Percentiles rank a stretch among this genome's conserved stretches.
Conservation (phyloP, 169 alveolate genomes). For the Cryptosporidium andersoni region DNA sequence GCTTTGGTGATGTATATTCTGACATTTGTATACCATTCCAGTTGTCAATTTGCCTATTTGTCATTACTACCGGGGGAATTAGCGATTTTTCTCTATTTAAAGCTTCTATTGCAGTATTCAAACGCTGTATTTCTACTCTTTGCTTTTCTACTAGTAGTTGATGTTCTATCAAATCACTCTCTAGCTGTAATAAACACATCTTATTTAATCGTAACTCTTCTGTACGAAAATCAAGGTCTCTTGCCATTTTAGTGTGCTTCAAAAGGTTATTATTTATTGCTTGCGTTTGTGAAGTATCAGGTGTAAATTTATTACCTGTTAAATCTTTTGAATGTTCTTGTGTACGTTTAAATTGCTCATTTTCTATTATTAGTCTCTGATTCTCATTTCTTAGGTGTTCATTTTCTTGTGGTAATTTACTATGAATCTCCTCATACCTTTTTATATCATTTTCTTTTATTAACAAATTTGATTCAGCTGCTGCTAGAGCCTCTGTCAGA, state of each 20-base stretch:
- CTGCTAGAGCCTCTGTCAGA: constrained; percentile 65
- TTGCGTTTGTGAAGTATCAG: constrained; percentile 39
- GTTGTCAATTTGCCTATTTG: constrained; percentile 34
- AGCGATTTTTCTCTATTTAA: constrained; percentile 65
- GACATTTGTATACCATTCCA: background rate
- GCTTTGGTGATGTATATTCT: constrained; percentile 27
- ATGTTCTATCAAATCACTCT: constrained; percentile 61
- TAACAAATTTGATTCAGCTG: constrained; percentile 56
- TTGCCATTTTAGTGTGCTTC: constrained; percentile 46
- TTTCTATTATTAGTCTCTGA: constrained; percentile 50
- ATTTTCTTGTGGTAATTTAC: constrained; percentile 60
- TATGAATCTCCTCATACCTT: constrained; percentile 19
- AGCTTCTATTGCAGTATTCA: constrained; percentile 64
- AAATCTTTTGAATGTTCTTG: constrained; percentile 20
- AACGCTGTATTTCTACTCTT: constrained; percentile 62
- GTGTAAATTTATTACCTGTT: background rate
- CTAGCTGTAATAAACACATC: constrained; percentile 64
- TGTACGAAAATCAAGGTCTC: constrained; percentile 50
- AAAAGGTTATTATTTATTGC: constrained; percentile 38
- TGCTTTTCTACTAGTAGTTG: constrained; percentile 62
- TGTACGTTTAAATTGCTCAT: constrained; percentile 33
- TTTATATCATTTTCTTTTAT: constrained; percentile 46
- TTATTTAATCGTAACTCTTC: constrained; percentile 62
- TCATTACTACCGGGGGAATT: constrained; percentile 62
- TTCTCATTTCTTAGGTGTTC: constrained; percentile 34